A percentile compares a stretch with the other conserved stretches of the same genome.
Conservation (phyloP, 192 early-diverging fungal species). For the Obelidium mucronatum region DNA sequence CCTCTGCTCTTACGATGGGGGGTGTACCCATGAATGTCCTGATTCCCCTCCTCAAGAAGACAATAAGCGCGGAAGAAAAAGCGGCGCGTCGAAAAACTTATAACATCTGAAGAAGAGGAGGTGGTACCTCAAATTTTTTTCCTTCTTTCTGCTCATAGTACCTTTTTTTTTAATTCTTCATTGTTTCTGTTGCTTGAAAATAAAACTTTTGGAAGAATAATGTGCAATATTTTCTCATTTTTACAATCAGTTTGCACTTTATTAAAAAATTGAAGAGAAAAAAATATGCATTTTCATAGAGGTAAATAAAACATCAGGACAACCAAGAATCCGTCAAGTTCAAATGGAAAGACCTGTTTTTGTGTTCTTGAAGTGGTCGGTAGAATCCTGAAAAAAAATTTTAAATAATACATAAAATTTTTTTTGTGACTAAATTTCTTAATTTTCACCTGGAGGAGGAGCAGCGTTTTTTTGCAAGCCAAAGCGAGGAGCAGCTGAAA, state of each 20-base stretch:
- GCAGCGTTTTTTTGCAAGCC: constrained; percentile 13
- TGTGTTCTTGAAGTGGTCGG: constrained; percentile 35
- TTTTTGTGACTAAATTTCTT: neutral
- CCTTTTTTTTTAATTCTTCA: neutral
- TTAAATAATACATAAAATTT: neutral
- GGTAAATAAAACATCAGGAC: too few species aligned
- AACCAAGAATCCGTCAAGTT: constrained; percentile 50
- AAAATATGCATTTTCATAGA: too few species aligned
- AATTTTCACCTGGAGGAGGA: constrained; percentile 43
- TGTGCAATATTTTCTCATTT: neutral
- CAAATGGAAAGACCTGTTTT: constrained; percentile 43
- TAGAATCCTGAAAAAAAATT: constrained; percentile 45
- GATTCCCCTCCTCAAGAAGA: constrained; percentile 52
- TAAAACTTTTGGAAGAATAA: neutral
- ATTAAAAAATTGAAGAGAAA: too few species aligned
- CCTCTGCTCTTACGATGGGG: constrained; percentile 44
- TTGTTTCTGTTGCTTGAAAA: neutral
- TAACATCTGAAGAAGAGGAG: constrained; percentile 13
- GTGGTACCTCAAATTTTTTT: neutral
- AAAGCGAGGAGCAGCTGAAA: constrained; percentile 43
- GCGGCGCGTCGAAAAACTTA: constrained; percentile 18
- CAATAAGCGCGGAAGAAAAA: constrained; percentile 28
- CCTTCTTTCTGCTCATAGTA: neutral
- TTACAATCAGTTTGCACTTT: neutral
- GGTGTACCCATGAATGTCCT: constrained; percentile 52